Base-by-base conservation (phyloP, 2,329 filamentous ascomycete species). In the Atkinsonella hypoxylon region DNA sequence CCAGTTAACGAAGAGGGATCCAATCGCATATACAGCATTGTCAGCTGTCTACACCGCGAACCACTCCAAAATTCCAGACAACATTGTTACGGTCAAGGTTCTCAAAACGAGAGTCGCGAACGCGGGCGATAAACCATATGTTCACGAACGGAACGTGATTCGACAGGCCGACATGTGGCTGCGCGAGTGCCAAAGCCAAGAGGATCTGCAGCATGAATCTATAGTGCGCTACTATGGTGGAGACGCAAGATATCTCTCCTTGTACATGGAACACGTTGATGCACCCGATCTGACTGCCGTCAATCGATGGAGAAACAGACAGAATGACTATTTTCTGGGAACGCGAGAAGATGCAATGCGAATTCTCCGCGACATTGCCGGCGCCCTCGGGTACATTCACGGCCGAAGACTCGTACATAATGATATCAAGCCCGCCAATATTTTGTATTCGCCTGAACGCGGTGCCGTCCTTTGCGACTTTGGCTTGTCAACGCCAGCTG, bases 251-350 rank as follows among this genome's bases (percentile, higher is more conserved):
- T 79, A 77, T 58, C 62, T 82, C 38, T 78, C 77, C 2, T 62
- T 81, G 10, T 81, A 80, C 58, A 81, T 82, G 78, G 78, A 81
- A 59, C 75, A 80, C 53, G 70, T 81, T 4, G 75, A 79, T 49
- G 77, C 75, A 12, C 71, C 70, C 43, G 78, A 81, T 55, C 66
- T 82, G 38, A 71, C 74, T 1, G 68, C 70, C 31, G 63, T 67
- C 47, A 67, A 70, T 39, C 65, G 70, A 9, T 81, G 77, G 78
- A 73, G 77, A 22, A 70, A 65, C 49, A 63, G 61, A 18, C 56
- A 62, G 13, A 72, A 67, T 18, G 74, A 79, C 53, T 63, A 70
- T 49, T 82, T 82, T 52, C 60, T 66, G 12, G 78, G 78, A 42
- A 64, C 62, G 45, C 69, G 70, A 7, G 61, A 64, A 5, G 77